These are phyloP conservation scores for Phanerochaete sordida DNA, from an alignment of 768 basidiomycete species.

Conservation along the genomic window DNA sequence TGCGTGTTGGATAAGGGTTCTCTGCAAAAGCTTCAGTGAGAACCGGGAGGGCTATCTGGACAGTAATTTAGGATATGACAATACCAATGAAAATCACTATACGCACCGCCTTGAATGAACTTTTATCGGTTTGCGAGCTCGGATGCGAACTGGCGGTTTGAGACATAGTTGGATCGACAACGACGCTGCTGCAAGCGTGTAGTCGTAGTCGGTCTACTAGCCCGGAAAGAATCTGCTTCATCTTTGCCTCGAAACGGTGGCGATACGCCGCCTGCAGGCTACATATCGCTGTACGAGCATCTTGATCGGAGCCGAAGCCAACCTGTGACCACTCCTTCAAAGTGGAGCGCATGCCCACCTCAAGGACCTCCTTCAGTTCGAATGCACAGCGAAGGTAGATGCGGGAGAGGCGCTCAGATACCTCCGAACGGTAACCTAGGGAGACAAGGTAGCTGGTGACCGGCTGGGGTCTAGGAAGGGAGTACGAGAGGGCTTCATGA, in stretches of 20 bases:
- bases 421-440: background rate
- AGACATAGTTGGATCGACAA: too few relatives aligned
- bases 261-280: background rate
- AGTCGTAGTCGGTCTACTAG: too few relatives aligned
- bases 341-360: background rate
- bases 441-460: background rate
- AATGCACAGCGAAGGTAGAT: background rate
- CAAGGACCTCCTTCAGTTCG: background rate
- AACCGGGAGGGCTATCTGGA: conserved; percentile 13
- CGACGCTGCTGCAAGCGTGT: too few relatives aligned
- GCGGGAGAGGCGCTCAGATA: background rate
- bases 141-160: too few relatives aligned
- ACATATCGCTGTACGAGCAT: background rate
- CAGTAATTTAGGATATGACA: too few relatives aligned
- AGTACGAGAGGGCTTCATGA: background rate
- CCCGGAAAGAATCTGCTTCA: too few relatives aligned
- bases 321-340: background rate
- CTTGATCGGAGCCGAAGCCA: background rate
- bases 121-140: too few relatives aligned
- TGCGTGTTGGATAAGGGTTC: conserved; percentile 19
- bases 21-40: conserved; percentile 18
- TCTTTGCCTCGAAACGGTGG: too few relatives aligned
- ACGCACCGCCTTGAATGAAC: too few relatives aligned
- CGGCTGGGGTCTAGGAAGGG: conserved; percentile 7
- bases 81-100: too few relatives aligned